Percentiles rank a stretch among this genome's conserved stretches.
These are phyloP conservation scores for Citeromyces nyonsensis DNA, from an alignment of 805 yeast species.

Conservation along the genomic window DNA sequence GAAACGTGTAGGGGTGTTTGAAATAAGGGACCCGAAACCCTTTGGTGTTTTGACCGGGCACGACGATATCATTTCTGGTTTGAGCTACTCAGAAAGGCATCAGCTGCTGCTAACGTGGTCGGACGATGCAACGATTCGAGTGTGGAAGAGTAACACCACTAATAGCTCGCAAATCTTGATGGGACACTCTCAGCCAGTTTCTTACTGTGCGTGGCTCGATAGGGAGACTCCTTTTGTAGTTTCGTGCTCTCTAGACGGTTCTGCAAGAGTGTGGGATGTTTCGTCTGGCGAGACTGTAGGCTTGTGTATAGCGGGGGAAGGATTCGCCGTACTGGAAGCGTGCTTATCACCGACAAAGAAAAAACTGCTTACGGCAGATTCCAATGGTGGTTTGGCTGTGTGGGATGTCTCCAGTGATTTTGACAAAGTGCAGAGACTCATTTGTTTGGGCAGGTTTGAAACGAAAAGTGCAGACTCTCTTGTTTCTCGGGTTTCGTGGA, in stretches of 20 bases:
- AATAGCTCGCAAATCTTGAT: constrained; percentile 29
- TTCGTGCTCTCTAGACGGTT: constrained; percentile 57
- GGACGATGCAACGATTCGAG: constrained; percentile 57
- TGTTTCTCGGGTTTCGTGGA: not conserved
- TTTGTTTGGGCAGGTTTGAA: too few species aligned
- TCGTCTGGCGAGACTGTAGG: constrained; percentile 21
- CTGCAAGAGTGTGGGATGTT: constrained; percentile 54
- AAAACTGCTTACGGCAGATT: constrained; percentile 48
- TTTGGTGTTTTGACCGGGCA: constrained; percentile 51
- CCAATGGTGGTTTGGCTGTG: constrained; percentile 40
- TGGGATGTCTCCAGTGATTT: constrained; percentile 21
- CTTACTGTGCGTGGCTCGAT: constrained; percentile 40
- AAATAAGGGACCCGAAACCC: constrained; percentile 28
- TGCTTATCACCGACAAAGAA: constrained; percentile 31
- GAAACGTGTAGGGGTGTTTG: constrained; percentile 38
- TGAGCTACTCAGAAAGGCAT: constrained; percentile 34
- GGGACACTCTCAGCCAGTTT: constrained; percentile 45
- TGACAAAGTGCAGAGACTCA: too few species aligned
- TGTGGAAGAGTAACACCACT: constrained; percentile 59
- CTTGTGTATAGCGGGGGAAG: constrained; percentile 21
- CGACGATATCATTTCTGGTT: constrained; percentile 33
- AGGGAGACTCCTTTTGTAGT: constrained; percentile 8
- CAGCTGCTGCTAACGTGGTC: constrained; percentile 59
- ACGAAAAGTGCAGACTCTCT: too few species aligned
- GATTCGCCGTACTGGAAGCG: constrained; percentile 39